Conservation (phyloP, 306 rosid genomes). For the Pyrus bretschneideri region DNA sequence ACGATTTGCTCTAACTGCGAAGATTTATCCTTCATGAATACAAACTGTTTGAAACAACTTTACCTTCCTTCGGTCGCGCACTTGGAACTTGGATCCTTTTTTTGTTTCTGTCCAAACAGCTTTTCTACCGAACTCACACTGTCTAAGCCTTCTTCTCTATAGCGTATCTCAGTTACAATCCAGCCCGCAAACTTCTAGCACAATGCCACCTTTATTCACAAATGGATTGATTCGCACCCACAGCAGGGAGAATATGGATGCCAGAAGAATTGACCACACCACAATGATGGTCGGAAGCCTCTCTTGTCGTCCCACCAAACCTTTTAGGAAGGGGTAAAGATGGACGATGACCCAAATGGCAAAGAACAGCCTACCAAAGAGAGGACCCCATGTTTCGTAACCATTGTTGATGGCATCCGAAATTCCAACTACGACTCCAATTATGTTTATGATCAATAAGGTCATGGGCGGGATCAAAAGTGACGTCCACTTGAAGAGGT, state of each 20-base stretch:
- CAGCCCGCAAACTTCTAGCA: conserved; percentile 77
- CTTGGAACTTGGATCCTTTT: not conserved
- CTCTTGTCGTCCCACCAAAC: conserved; percentile 81
- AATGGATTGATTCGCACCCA: conserved; percentile 95
- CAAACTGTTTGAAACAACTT: conserved; percentile 5
- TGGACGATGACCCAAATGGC: conserved; percentile 92
- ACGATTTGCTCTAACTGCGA: not conserved
- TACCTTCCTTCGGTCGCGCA: not conserved
- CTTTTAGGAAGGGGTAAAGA: conserved; percentile 94
- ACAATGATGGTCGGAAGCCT: conserved; percentile 77
- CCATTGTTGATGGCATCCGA: conserved; percentile 92
- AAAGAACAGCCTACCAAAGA: conserved; percentile 71
- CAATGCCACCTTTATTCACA: conserved; percentile 46
- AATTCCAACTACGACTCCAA: conserved; percentile 74
- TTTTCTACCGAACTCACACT: conserved; percentile 20
- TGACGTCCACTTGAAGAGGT: conserved; percentile 91
- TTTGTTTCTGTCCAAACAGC: conserved; percentile 8
- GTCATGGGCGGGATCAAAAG: conserved; percentile 75
- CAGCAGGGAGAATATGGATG: conserved; percentile 68
- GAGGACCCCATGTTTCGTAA: conserved; percentile 94
- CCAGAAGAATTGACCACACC: conserved; percentile 83
- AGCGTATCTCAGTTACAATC: conserved; percentile 48
- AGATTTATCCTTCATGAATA: not conserved
- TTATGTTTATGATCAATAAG: conserved; percentile 66
- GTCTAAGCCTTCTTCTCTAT: conserved; percentile 14